These are phyloP conservation scores for Gossypium longicalyx DNA, from an alignment of 345 rosid species.

Conservation along the genomic window DNA sequence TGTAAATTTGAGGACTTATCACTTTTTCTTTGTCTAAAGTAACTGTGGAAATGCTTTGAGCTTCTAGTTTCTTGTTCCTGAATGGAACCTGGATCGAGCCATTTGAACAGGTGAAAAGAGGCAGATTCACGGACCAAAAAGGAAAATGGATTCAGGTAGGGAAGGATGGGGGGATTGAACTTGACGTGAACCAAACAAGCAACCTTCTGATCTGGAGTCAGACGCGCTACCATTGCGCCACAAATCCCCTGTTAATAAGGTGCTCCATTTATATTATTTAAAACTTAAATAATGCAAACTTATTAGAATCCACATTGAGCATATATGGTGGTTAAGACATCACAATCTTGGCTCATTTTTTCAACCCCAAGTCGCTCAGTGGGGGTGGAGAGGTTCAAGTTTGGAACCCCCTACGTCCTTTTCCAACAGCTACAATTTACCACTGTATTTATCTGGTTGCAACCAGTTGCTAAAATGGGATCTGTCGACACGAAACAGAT, in stretches of 20 bases:
- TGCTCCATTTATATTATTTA: too few species aligned
- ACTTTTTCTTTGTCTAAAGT: too few species aligned
- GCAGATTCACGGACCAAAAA: too few species aligned
- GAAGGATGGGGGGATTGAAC: conserved; percentile 40
- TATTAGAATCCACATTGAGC: too few species aligned
- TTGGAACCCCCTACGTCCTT: neutral
- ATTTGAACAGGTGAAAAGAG: neutral
- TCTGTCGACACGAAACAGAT: too few species aligned
- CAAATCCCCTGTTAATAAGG: conserved; percentile 44
- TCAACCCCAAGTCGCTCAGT: neutral
- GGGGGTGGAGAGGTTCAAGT: too few species aligned
- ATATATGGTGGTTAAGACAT: too few species aligned
- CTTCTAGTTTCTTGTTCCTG: neutral
- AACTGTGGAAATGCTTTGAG: neutral
- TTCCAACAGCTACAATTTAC: neutral
- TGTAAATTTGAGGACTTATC: neutral
- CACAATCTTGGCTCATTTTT: too few species aligned
- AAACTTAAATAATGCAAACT: too few species aligned
- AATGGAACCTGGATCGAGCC: neutral
- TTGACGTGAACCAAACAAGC: conserved; percentile 97
- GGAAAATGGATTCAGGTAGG: too few species aligned
- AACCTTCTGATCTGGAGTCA: conserved; percentile 99
- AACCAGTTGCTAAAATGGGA: too few species aligned
- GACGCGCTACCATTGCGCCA: conserved; percentile 99
- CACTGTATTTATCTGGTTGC: too few species aligned